A percentile compares a stretch with the other conserved stretches of the same genome.
Evolutionary conservation across 352 stramenopile genomes (phyloP).

Genomic region (Pythium coloratum): DNA sequence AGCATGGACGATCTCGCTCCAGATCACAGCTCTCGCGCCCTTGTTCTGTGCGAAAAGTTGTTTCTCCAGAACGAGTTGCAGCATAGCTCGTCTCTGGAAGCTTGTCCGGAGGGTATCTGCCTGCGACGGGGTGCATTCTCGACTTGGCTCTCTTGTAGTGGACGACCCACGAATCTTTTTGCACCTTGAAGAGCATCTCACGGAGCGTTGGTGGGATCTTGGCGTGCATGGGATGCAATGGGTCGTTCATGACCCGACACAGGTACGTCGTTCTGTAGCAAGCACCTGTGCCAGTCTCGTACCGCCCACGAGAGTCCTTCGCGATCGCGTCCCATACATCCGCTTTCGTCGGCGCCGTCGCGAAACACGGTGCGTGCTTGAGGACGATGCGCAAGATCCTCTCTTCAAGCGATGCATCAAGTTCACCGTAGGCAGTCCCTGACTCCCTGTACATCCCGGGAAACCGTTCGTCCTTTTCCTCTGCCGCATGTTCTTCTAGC

Average conservation of each 20-base stretch:
- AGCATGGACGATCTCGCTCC: background rate
- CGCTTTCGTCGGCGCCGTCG: background rate
- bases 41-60: background rate
- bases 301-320: background rate
- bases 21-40: background rate
- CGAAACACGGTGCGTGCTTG: background rate
- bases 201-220: background rate
- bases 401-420: background rate
- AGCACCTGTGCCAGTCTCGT: background rate
- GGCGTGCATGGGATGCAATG: no score
- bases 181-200: no score
- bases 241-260: no score
- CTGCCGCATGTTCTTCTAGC: no score
- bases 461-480: no score
- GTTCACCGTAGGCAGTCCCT: no score
- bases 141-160: no score
- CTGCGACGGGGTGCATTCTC: no score
- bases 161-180: no score
- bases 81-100: background rate
- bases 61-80: background rate
- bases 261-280: no score
- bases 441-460: no score
- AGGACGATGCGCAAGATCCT: background rate
- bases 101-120: no score
- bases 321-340: background rate